Conservation (phyloP, 129 eudicot genomes). For the Pseudognaphalium luteoalbum region DNA sequence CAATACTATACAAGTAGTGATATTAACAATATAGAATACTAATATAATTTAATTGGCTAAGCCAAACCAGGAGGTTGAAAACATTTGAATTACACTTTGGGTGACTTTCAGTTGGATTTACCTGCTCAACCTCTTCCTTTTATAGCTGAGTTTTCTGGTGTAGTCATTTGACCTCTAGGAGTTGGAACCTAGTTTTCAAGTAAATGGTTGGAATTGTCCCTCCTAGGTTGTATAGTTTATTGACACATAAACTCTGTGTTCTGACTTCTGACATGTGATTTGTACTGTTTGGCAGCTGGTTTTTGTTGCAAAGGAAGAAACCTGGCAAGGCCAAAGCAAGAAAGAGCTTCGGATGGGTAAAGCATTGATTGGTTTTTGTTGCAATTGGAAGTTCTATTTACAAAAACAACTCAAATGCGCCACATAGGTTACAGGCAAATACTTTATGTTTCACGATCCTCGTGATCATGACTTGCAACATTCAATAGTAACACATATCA, state of each 20-base stretch:
- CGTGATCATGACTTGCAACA: not conserved
- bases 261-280: not conserved
- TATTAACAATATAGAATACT: too few relatives aligned
- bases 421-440: not conserved
- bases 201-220: not conserved
- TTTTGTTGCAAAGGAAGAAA: slow-evolving; percentile 92
- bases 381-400: not conserved
- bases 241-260: not conserved
- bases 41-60: not conserved
- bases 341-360: slow-evolving; percentile 98
- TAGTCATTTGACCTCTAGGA: not conserved
- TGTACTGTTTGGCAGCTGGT: slow-evolving; percentile 57
- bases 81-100: not conserved
- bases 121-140: not conserved
- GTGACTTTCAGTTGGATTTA: not conserved
- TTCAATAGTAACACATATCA: too few relatives aligned
- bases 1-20: too few relatives aligned
- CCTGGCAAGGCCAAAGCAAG: slow-evolving; percentile 99
- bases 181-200: not conserved
- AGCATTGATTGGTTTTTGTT: slow-evolving; percentile 46
- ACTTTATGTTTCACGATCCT: not conserved
- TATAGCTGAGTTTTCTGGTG: not conserved
- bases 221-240: not conserved
- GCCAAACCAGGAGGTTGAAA: not conserved
- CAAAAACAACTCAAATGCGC: not conserved